A percentile compares a stretch with the other conserved stretches of the same genome.
phyloP scores from a whole-genome alignment of 139 green algal species.

The Pleodorina starrii region DNA sequence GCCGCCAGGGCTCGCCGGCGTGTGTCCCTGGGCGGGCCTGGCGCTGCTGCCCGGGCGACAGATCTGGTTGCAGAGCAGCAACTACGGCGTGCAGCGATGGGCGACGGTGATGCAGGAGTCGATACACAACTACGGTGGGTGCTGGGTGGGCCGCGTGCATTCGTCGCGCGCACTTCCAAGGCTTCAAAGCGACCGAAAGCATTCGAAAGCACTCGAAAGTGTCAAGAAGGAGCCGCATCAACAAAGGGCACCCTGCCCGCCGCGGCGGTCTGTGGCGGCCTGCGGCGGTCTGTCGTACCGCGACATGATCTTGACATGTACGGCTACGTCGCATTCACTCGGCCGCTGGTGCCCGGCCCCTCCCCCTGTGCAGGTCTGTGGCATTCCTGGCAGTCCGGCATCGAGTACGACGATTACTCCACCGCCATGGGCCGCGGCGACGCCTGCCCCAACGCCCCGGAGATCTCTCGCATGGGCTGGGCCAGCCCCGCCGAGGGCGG shows the following conservation, averaged over 20 bases:
- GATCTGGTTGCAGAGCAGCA: constrained; percentile 14
- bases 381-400: background rate
- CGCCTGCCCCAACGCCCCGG: constrained; percentile 13
- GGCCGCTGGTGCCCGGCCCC: too few species aligned
- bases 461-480: constrained; percentile 24
- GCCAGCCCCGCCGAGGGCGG: background rate
- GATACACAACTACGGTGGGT: constrained; percentile 9
- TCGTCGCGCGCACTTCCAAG: too few species aligned
- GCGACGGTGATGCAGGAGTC: constrained; percentile 23
- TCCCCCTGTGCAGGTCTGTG: constrained; percentile 26
- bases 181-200: too few species aligned
- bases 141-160: too few species aligned
- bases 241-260: too few species aligned
- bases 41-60: constrained; percentile 23
- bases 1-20: background rate
- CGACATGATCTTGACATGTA: too few species aligned
- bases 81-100: constrained; percentile 15
- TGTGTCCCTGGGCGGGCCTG: background rate
- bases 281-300: too few species aligned
- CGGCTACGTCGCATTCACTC: too few species aligned
- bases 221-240: too few species aligned
- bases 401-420: background rate
- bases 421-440: constrained; percentile 25
- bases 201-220: too few species aligned
- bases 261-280: too few species aligned